Evolutionary conservation across 75 land plant genomes (phyloP).

Genomic region (Gnetum montanum): DNA sequence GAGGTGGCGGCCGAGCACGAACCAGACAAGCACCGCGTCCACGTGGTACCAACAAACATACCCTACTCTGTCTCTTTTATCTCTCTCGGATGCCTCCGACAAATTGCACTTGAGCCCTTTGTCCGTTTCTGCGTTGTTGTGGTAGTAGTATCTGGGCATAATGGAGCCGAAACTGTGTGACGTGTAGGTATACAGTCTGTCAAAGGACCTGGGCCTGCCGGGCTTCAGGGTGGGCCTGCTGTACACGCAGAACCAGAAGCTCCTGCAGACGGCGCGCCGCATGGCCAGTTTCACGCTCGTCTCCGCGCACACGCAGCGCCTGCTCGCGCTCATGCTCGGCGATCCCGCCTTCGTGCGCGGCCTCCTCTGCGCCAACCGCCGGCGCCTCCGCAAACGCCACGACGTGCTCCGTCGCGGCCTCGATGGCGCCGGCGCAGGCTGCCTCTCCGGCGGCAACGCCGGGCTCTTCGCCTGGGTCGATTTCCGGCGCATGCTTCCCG

Average conservation of each 20-base stretch:
- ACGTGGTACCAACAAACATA: no score
- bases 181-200: slow-evolving; percentile 63
- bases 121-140: no score
- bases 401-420: slow-evolving; percentile 7
- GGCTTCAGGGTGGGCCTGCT: slow-evolving; percentile 55
- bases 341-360: slow-evolving; percentile 23
- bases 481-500: slow-evolving; percentile 18
- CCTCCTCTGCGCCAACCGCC: slow-evolving; percentile 24
- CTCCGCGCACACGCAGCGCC: slow-evolving; percentile 36
- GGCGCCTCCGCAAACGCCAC: slow-evolving; percentile 24
- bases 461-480: slow-evolving; percentile 52
- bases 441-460: slow-evolving; percentile 25
- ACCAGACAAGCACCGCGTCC: slow-evolving; percentile 7
- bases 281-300: slow-evolving; percentile 44
- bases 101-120: no score
- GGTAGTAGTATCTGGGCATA: no score
- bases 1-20: slow-evolving; percentile 13
- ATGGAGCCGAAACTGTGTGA: no score
- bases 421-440: slow-evolving; percentile 10
- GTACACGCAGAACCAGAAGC: slow-evolving; percentile 38
- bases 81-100: no score
- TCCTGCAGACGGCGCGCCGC: slow-evolving; percentile 23
- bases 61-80: no score
- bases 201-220: slow-evolving; percentile 55
- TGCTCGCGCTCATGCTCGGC: slow-evolving; percentile 27